Evolutionary conservation across 106 monocot species (phyloP), one percentile per base, ranked within the genome.

Genomic region (Chionographis japonica): DNA sequence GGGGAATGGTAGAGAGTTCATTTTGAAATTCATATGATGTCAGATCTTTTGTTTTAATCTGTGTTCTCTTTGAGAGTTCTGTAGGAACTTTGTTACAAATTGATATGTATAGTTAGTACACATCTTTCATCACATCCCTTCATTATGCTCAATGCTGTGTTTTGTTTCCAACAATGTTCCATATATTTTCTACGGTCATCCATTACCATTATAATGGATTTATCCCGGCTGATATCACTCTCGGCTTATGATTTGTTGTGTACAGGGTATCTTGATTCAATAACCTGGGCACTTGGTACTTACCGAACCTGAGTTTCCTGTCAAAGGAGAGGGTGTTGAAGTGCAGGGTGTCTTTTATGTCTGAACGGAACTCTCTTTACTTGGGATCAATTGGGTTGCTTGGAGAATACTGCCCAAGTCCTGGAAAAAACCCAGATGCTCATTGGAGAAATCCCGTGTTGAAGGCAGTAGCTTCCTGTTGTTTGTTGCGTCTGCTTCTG

Each of bases 311-410:
- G 27, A 18, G 19, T 39, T 39, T 0, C 58, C 4, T 37, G 20
- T 17, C 63, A 65, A 72, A 56, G 65, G 61, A 58, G 60, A 61
- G 40, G 13, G 60, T 41, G 27, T 50, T 60, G 2, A 63, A 66
- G 61, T 67, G 14, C 11, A 27, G 27, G 18, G 65, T 27, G 36
- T 67, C 66, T 78, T 75, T 78, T 78, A 78, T 83, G 81, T 81
- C 81, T 81, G 81, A 68, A 72, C 51, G 38, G 65, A 62, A 10
- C 38, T 66, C 54, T 46, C 62, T 79, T 0, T 74, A 66, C 50
- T 67, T 70, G 54, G 74, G 66, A 66, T 68, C 66, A 56, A 27
- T 78, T 70, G 78, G 78, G 50, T 61, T 78, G 58, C 74, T 75
- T 56, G 71, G 70, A 70, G 65, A 70, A 20, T 78, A 70, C 37